These are phyloP conservation scores for Metarhizium humberi DNA, from an alignment of 2,329 filamentous ascomycete species.

Conservation along the genomic window DNA sequence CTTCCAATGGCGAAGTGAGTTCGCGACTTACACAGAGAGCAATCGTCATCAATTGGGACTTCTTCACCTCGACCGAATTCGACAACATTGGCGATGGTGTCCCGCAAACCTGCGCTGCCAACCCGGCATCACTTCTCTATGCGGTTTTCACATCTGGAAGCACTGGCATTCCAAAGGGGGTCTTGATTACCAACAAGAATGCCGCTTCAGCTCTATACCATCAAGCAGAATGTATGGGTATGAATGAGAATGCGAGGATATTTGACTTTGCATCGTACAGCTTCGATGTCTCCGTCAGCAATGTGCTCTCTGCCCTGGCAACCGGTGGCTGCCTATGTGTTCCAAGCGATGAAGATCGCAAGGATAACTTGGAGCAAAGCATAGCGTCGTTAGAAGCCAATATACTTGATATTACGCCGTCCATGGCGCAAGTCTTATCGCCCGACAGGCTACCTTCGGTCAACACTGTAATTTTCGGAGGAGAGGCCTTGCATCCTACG, in stretches of 20 bases:
- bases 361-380: slow-evolving; percentile 1
- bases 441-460: neutral
- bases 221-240: neutral
- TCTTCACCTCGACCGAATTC: neutral
- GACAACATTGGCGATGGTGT: neutral
- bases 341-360: neutral
- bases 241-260: neutral
- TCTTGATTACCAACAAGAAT: slow-evolving; percentile 8
- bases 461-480: neutral
- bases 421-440: slow-evolving; percentile 1
- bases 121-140: neutral
- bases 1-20: neutral
- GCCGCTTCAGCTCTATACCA: slow-evolving; percentile 2
- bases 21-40: neutral
- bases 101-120: neutral
- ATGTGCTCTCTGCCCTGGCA: slow-evolving; percentile 4
- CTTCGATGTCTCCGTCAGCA: slow-evolving; percentile 5
- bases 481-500: neutral
- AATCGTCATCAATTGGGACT: neutral
- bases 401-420: slow-evolving; percentile 2
- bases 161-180: slow-evolving; percentile 13
- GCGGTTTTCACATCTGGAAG: slow-evolving; percentile 12
- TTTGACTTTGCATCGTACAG: slow-evolving; percentile 8
- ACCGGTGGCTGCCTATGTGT: slow-evolving; percentile 7
- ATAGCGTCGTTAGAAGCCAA: neutral